Base-by-base conservation (phyloP, 768 basidiomycete genomes). In the Heimioporus sp. region DNA sequence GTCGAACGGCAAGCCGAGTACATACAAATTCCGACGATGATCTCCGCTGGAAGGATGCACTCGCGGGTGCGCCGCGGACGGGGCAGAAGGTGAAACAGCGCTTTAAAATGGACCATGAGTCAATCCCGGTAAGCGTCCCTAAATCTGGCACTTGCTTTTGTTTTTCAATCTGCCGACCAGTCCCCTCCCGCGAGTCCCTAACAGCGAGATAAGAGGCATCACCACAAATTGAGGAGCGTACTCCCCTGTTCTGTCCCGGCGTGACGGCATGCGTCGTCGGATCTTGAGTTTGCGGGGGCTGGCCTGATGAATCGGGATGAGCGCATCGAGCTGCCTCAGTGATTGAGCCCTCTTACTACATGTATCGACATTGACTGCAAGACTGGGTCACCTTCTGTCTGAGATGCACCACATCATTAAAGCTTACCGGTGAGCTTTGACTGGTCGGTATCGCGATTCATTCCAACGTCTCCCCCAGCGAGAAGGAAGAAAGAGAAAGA, bases 1-100 rank as follows among this genome's bases (percentile, higher is more conserved):
- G 59, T 87, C 85, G 61, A 91, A 91, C 7, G 90, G 90, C 47
- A 92, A 69, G 13, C 90, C 90, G 24, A 92, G 82, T 37, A 91
- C 89, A 58, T 92, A 92, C 38, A 92, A 80, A 63, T 92, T 92
- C 52, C 90, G 80, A 46, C 90, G 86, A 38, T 35, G 16, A 59
- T 83, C 77, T 48, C 71, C 56, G 24, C 70, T 56, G 30, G 64
- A 59, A 55, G 47, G 57, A 58, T 53, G 65, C 57, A 43, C 37
- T 10, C 54, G 58, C 2, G 36, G 3, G 7, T 46, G 52, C 37
- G 4, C 35, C n/a, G 24, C 19, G 10, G 55, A 24, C 19, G 30
- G 42, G 30, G 41, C 24, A 19, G 45, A 38, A 32, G 73, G 62
- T 13, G 71, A 70, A 48, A 77, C 73, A 46, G 70, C 60, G 19